Evolutionary conservation across 2,329 filamentous ascomycete species (phyloP).

Genomic region (Akanthomyces uredinophilus): DNA sequence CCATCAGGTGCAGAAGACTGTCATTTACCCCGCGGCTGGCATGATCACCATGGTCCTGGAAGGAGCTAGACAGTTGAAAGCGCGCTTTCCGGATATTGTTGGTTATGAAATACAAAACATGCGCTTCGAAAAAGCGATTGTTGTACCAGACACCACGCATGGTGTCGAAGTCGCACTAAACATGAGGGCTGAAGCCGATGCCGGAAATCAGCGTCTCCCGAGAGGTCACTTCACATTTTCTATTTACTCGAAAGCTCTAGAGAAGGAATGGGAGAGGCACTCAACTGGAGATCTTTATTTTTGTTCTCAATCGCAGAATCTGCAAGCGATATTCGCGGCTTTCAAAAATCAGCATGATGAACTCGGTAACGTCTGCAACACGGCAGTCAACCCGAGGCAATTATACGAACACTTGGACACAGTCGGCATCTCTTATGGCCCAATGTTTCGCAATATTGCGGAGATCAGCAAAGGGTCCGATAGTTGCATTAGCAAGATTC

Average conservation of each 20-base stretch:
- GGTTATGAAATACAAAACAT: constrained; percentile 43
- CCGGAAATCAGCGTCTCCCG: constrained; percentile 18
- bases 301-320: constrained; percentile 22
- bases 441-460: constrained; percentile 44
- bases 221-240: constrained; percentile 28
- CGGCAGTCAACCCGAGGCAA: constrained; percentile 36
- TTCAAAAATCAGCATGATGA: constrained; percentile 21
- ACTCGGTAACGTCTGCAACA: constrained; percentile 26
- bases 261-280: constrained; percentile 39
- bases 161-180: constrained; percentile 48
- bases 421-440: constrained; percentile 48
- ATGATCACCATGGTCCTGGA: constrained; percentile 47
- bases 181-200: constrained; percentile 28
- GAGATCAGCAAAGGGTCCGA: constrained; percentile 28
- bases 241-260: constrained; percentile 42
- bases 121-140: constrained; percentile 45
- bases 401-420: constrained; percentile 47
- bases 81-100: constrained; percentile 20
- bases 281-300: constrained; percentile 31
- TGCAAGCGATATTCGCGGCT: constrained; percentile 18
- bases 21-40: constrained; percentile 47
- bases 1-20: constrained; percentile 45
- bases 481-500: constrained; percentile 34
- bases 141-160: constrained; percentile 40
- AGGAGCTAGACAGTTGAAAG: constrained; percentile 36